Conservation (phyloP, 2,329 filamentous ascomycete species). For the Cladosporium sp. region DNA sequence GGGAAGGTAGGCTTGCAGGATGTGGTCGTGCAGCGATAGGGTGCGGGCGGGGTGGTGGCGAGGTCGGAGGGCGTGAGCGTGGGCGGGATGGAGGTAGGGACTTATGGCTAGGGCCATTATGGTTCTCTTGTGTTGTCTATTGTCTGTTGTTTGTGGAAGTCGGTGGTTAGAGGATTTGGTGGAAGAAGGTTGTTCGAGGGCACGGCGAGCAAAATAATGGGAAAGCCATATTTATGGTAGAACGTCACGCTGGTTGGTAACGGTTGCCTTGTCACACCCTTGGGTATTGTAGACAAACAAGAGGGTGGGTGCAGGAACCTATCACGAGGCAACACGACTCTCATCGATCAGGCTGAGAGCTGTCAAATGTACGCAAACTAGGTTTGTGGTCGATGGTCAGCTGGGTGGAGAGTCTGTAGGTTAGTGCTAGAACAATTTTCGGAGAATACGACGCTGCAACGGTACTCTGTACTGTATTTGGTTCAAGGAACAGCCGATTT, state of each 20-base stretch:
- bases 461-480: too few species aligned
- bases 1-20: conserved; percentile 3
- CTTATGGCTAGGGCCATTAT: not conserved
- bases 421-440: not conserved
- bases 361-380: not conserved
- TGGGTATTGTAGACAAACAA: not conserved
- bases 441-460: not conserved
- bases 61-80: not conserved
- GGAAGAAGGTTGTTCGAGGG: not conserved
- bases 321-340: conserved; percentile 3
- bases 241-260: not conserved
- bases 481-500: not conserved
- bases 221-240: not conserved
- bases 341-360: not conserved
- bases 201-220: too few species aligned
- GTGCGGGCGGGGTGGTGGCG: not conserved
- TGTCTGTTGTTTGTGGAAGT: not conserved
- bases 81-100: not conserved
- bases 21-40: conserved; percentile 1
- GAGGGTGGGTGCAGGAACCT: not conserved
- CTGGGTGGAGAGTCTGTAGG: not conserved
- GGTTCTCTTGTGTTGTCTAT: not conserved
- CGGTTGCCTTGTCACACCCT: not conserved
- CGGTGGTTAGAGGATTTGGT: not conserved
- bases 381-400: not conserved